Percentiles rank a stretch among this genome's conserved stretches.
Conservation (phyloP, 768 basidiomycete species). For the Guyanaporus albipodus region DNA sequence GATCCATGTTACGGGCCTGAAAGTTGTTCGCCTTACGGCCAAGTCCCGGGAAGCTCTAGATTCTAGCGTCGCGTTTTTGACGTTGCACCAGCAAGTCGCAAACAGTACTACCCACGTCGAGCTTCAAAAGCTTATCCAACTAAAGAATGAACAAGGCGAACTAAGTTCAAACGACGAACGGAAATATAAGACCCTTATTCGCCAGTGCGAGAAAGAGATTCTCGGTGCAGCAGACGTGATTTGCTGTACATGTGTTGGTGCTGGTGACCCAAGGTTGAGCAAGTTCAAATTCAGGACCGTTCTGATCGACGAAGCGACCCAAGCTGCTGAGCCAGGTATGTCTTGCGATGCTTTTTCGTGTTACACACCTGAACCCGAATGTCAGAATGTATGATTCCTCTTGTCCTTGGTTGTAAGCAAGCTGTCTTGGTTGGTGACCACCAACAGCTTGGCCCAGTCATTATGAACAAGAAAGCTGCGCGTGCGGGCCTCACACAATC, state of each 20-base stretch:
- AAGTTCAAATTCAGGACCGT: constrained; percentile 99
- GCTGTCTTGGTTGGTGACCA: constrained; percentile 98
- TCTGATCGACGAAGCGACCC: constrained; percentile 97
- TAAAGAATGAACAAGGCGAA: constrained; percentile 98
- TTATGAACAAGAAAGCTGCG: constrained; percentile 99
- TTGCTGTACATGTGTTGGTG: constrained; percentile 97
- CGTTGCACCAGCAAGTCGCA: constrained; percentile 95
- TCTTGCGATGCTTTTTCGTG: not conserved
- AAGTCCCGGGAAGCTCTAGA: constrained; percentile 98
- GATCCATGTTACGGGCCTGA: constrained; percentile 97
- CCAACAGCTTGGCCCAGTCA: constrained; percentile 95
- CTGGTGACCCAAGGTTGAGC: constrained; percentile 92
- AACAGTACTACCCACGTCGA: constrained; percentile 96
- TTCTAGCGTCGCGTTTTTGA: constrained; percentile 91
- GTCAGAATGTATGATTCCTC: constrained; percentile 97
- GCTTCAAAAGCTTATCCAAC: constrained; percentile 94
- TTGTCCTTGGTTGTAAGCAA: constrained; percentile 97
- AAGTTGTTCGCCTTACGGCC: constrained; percentile 95
- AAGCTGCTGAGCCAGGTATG: constrained; percentile 93
- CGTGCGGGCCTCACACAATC: constrained; percentile 98
- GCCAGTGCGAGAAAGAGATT: constrained; percentile 98
- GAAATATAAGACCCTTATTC: constrained; percentile 94
- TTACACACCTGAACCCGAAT: constrained; percentile 9
- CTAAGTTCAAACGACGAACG: constrained; percentile 94
- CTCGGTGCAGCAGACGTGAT: constrained; percentile 94